phyloP scores from a whole-genome alignment of 139 green algal genomes.

The Chlorella ohadii region DNA sequence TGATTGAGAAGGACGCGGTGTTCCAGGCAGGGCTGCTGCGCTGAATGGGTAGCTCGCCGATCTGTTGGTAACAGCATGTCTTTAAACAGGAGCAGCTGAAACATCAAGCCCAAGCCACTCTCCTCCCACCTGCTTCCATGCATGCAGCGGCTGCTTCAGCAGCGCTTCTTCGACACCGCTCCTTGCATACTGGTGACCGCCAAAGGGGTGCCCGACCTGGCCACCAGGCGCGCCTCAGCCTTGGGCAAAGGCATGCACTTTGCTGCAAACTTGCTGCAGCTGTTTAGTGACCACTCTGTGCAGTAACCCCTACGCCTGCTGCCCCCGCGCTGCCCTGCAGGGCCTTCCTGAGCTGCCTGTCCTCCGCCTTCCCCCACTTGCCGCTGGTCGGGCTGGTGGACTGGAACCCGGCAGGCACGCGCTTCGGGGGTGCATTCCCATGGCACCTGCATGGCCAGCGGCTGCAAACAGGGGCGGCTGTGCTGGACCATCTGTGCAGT shows the following conservation, averaged over 20 bases:
- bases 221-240: conserved; percentile 51
- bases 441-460: too few species aligned
- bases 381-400: conserved; percentile 78
- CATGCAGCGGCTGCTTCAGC: conserved; percentile 68
- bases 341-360: conserved; percentile 62
- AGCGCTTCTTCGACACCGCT: conserved; percentile 54
- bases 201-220: conserved; percentile 87
- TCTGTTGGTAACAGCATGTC: background rate
- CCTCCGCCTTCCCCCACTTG: conserved; percentile 47
- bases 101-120: too few species aligned
- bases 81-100: too few species aligned
- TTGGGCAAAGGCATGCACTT: too few species aligned
- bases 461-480: too few species aligned
- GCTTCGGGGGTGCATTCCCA: too few species aligned
- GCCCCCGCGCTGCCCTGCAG: background rate
- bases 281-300: too few species aligned
- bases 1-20: conserved; percentile 88
- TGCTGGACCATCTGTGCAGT: too few species aligned
- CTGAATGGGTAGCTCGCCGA: background rate
- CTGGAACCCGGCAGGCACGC: conserved; percentile 87
- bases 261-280: background rate
- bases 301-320: background rate
- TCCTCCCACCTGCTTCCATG: background rate
- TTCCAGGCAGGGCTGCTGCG: conserved; percentile 63
- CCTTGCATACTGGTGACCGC: conserved; percentile 80